These are phyloP conservation scores for Silene conica DNA, from an alignment of 148 eudicot species.

Conservation along the genomic window DNA sequence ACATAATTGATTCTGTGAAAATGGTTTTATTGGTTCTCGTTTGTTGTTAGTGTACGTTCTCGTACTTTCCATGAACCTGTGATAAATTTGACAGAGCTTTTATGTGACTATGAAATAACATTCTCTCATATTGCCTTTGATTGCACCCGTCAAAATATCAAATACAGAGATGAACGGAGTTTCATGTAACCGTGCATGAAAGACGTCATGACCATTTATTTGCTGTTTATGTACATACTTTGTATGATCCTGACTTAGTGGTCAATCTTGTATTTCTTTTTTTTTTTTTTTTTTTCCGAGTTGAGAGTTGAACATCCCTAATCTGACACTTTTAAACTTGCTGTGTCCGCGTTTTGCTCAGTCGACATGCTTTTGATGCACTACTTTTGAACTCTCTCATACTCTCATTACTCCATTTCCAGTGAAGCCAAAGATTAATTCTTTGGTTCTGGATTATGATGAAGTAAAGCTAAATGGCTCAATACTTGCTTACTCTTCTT, in stretches of 20 bases:
- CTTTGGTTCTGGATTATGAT: no score
- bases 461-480: no score
- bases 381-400: no score
- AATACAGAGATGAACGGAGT: not conserved
- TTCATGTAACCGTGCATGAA: not conserved
- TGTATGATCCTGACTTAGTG: not conserved
- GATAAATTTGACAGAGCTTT: not conserved
- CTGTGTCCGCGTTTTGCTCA: not conserved
- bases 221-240: not conserved
- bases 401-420: no score
- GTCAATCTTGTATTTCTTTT: not conserved
- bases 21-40: no score
- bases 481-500: no score
- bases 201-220: not conserved
- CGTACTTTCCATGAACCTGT: constrained; percentile 5
- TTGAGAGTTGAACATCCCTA: not conserved
- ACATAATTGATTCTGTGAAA: not conserved
- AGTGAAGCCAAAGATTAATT: no score
- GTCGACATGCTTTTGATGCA: no score
- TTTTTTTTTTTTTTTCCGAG: not conserved
- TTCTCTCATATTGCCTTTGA: not conserved
- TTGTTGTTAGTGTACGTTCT: no score
- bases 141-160: not conserved
- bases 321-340: not conserved
- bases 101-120: not conserved